Evolutionary conservation across 2,329 filamentous ascomycete species (phyloP), one percentile per base, ranked within the genome.

Genomic region (Stachybotrys chlorohalonatus): DNA sequence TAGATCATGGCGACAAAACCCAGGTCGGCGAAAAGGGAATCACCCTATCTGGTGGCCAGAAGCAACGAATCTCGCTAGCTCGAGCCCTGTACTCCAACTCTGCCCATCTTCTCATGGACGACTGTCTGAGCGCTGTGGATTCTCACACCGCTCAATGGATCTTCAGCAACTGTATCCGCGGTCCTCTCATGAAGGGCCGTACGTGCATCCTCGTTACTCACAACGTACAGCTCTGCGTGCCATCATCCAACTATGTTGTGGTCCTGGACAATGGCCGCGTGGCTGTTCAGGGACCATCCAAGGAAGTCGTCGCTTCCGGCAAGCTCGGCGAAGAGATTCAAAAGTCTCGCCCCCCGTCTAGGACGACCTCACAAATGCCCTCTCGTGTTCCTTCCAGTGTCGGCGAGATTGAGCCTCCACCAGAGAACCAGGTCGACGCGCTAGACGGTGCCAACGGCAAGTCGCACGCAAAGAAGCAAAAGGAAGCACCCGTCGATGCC

Each of bases 61-160:
- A 97, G 73, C 94, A 99, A 71, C 86, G 94, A 56, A 97, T 99
- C 52, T 96, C 93, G 13, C 80, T 99, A 49, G 94, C 94, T n/a
- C 86, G 94, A 61, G 94, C 94, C 1, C 80, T 99, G n/a, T 99
- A 99, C 72, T 96, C 90, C 60, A 93, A 90, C 70, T 95, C 92
- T 6, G 87, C 86, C 53, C 93, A 97, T 69, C 74, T 99, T 15
- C 80, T 99, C 11, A 79, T 99, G 52, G 94, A 99, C 65, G 94
- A 99, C 69, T 96, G 95, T 59, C 79, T 99, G 48, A 96, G 92
- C 66, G 94, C 94, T 31, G 94, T 99, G 39, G 94, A 99, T 69
- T 95, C 94, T 4, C 94, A 99, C 64, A 97, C 94, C 0, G 92
- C 92, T 2, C 95, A 96, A 69, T 96, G 95, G 86, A 97, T 99